Conservation (phyloP, 202 grass and related monocot species). For the Zoysia matrella region DNA sequence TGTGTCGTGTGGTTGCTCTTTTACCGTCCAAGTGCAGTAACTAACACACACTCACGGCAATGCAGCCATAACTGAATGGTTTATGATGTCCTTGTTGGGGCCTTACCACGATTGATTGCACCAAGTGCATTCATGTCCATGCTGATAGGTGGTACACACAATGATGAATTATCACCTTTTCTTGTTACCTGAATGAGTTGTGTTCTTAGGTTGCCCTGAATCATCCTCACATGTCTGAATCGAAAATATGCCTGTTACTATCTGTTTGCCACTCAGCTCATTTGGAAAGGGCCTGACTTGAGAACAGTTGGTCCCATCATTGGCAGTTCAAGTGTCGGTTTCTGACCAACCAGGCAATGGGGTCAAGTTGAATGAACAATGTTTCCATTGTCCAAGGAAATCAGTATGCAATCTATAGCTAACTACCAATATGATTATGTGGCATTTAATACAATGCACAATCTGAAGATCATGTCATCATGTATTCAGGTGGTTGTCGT, state of each 20-base stretch:
- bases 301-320: slow-evolving; percentile 23
- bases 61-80: slow-evolving; percentile 5
- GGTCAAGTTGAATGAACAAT: slow-evolving; percentile 38
- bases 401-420: slow-evolving; percentile 26
- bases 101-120: not conserved
- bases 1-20: not conserved
- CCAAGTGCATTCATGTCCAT: slow-evolving; percentile 12
- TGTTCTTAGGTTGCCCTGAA: not conserved
- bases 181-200: not conserved
- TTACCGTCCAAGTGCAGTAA: not conserved
- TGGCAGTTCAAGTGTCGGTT: slow-evolving; percentile 50
- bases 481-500: slow-evolving; percentile 44
- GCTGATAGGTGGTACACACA: slow-evolving; percentile 2
- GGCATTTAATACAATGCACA: slow-evolving; percentile 21
- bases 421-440: slow-evolving; percentile 34
- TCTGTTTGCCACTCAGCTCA: slow-evolving; percentile 5
- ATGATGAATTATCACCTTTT: not conserved
- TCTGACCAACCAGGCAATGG: slow-evolving; percentile 56
- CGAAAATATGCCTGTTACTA: slow-evolving; percentile 20
- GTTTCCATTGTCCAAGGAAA: not conserved
- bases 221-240: not conserved
- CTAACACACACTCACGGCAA: not conserved
- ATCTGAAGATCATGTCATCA: slow-evolving; percentile 18
- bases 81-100: not conserved
- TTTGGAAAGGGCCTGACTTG: slow-evolving; percentile 9